Base-by-base conservation (phyloP, 345 rosid species). In the Arabis alpina region DNA sequence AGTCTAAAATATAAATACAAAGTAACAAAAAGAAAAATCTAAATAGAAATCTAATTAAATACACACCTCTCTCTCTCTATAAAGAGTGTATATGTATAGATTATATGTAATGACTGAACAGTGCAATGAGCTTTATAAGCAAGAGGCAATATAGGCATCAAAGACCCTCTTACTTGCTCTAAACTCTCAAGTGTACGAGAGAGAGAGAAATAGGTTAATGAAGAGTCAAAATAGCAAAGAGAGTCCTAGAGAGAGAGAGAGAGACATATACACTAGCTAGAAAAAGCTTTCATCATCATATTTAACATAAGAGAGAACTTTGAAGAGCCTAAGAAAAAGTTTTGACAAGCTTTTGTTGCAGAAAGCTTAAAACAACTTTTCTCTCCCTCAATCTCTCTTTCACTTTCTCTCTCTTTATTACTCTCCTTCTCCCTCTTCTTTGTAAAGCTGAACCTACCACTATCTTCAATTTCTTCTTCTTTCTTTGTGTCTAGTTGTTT, bases 391-490 rank as follows among this genome's bases (percentile, higher is more conserved):
- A 41, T 57, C 27, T 61, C 69, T 73, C n/a, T 56, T 54, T 68
- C 40, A 7, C 74, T 61, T 36, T 36, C 58, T 64, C 40, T 7
- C 74, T 61, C 41, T 36, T 68, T 66, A 39, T 69, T 53, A 52
- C 48, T 54, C 25, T 34, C 37, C 37, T 34, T 34, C 58, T 53
- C 27, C 54, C 53, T 62, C 70, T 61, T 45, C 64, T 55, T 72
- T 60, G 83, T 82, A 86, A 86, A 86, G 88, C 89, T 88, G 90
- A 77, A 74, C 71, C 74, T 77, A 76, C 79, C 82, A 81, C 85
- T 83, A 71, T 75, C 71, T 56, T 56, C 47, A 67, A 52, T 39
- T 74, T 58, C 2, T 37, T 66, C 41, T 54, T 42, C n/a, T 16
- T 55, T 19, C 61, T 67, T 4, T 54, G 34, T 24, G 68, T 51